A percentile compares a stretch with the other conserved stretches of the same genome.
These are phyloP conservation scores for Taxawa tesnikishii DNA, from an alignment of 2,329 filamentous ascomycete genomes.

Conservation along the genomic window DNA sequence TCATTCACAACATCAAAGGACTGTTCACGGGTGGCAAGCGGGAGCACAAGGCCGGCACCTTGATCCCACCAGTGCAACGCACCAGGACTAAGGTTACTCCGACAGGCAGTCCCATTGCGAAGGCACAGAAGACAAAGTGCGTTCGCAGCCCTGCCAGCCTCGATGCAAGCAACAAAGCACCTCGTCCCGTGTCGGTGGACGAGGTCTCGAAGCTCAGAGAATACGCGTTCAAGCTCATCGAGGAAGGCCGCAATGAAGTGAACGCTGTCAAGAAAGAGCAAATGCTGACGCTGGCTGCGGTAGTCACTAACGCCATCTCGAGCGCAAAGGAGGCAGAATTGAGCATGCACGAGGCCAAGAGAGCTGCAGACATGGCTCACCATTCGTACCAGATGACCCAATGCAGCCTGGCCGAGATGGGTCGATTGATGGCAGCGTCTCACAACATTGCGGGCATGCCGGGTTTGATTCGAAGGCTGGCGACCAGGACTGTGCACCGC, in stretches of 20 bases:
- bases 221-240: conserved; percentile 1
- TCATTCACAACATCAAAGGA: conserved; percentile 17
- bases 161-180: not conserved
- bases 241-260: conserved; percentile 4
- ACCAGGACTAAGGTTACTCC: conserved; percentile 11
- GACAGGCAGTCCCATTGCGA: conserved; percentile 2
- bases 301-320: conserved; percentile 14
- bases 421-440: conserved; percentile 5
- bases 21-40: no score
- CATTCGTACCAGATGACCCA: conserved; percentile 15
- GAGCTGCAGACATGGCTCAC: conserved; percentile 14
- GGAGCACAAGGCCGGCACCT: no score
- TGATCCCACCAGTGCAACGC: no score
- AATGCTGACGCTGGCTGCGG: conserved; percentile 14
- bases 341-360: conserved; percentile 13
- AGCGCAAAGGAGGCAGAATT: conserved; percentile 15
- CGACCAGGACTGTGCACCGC: no score
- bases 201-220: conserved; percentile 2
- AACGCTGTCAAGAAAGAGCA: conserved; percentile 11
- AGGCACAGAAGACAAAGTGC: not conserved
- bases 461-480: no score
- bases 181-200: not conserved
- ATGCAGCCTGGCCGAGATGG: conserved; percentile 12
- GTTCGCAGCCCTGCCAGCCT: not conserved
- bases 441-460: not conserved